A percentile compares a stretch with the other conserved stretches of the same genome.
Conservation (phyloP, 768 basidiomycete genomes). For the Candolleomyces eurysporus region DNA sequence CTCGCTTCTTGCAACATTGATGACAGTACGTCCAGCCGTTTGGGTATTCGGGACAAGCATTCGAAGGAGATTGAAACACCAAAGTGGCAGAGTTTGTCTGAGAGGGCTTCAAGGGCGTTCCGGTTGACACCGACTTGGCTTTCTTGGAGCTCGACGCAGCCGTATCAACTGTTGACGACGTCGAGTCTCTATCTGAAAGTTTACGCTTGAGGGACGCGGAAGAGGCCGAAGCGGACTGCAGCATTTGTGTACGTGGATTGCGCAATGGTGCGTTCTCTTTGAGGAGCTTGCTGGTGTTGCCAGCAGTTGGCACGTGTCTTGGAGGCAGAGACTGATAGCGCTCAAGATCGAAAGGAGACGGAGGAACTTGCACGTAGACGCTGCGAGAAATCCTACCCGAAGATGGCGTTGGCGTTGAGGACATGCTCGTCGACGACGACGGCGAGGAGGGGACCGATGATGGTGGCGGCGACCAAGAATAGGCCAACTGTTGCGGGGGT, state of each 20-base stretch:
- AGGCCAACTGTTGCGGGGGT: not conserved
- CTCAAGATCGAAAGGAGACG: constrained; percentile 39
- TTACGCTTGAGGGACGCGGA: constrained; percentile 49
- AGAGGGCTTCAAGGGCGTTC: constrained; percentile 18
- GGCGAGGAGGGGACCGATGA: constrained; percentile 13
- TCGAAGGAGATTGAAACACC: not conserved
- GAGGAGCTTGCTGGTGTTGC: constrained; percentile 20
- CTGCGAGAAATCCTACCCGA: constrained; percentile 8
- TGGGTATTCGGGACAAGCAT: constrained; percentile 27
- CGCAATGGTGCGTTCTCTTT: constrained; percentile 48
- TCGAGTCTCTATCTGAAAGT: constrained; percentile 33
- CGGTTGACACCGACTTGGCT: constrained; percentile 21
- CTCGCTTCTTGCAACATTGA: constrained; percentile 67
- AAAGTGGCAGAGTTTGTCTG: constrained; percentile 24
- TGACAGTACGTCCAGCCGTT: constrained; percentile 61
- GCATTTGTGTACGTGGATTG: constrained; percentile 18
- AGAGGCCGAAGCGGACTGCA: constrained; percentile 13
- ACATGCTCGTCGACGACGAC: constrained; percentile 27
- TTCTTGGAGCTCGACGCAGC: constrained; percentile 29
- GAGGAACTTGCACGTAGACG: constrained; percentile 61
- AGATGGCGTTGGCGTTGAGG: constrained; percentile 15
- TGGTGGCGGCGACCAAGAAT: constrained; percentile 18
- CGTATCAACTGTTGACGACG: constrained; percentile 8
- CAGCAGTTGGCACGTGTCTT: constrained; percentile 23
- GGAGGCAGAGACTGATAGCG: constrained; percentile 19